phyloP scores from a whole-genome alignment of 2,329 filamentous ascomycete genomes.

The Cladophialophora carrionii region DNA sequence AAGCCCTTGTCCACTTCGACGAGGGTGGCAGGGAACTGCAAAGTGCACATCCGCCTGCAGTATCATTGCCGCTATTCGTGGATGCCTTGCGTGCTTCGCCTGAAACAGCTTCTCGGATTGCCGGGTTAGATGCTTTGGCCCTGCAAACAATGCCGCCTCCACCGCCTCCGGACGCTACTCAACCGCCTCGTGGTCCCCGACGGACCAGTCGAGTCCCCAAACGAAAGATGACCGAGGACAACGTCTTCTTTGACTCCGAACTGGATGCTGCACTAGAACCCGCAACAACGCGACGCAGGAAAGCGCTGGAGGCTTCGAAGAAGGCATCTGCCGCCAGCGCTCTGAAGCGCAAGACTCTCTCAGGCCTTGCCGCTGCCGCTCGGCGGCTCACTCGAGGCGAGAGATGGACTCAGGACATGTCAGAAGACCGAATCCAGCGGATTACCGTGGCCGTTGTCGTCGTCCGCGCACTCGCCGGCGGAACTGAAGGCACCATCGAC shows the following conservation, averaged over 20 bases:
- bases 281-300: conserved; percentile 24
- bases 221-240: conserved; percentile 24
- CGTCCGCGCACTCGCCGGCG: conserved; percentile 52
- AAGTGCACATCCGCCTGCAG: conserved; percentile 18
- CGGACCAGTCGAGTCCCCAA: conserved; percentile 18
- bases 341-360: background rate
- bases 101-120: conserved; percentile 14
- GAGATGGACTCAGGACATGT: conserved; percentile 27
- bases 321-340: background rate
- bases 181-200: background rate
- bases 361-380: background rate
- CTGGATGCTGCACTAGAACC: conserved; percentile 6
- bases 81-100: conserved; percentile 20
- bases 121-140: conserved; percentile 2
- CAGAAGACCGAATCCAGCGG: conserved; percentile 39
- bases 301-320: background rate
- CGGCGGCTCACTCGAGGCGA: conserved; percentile 10
- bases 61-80: conserved; percentile 31
- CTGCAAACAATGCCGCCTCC: conserved; percentile 12
- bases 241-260: conserved; percentile 12
- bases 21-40: conserved; percentile 22
- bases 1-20: conserved; percentile 25
- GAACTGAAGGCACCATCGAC: conserved; percentile 49
- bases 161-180: background rate
- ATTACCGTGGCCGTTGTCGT: conserved; percentile 51